Evolutionary conservation across 1,139 yeast species (phyloP).

Genomic region (Suhomyces bribrorum): DNA sequence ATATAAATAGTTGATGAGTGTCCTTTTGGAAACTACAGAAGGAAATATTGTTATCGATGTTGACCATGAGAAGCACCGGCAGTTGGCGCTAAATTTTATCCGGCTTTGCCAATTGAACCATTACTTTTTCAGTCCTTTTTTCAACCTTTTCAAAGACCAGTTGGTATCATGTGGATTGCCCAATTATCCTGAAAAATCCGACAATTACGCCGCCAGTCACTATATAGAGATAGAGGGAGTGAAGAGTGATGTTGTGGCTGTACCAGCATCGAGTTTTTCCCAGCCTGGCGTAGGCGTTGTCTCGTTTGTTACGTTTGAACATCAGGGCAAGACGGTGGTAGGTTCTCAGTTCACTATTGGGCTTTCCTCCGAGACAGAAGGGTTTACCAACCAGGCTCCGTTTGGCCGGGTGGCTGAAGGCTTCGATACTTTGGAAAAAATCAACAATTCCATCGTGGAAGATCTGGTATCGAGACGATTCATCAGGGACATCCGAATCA

Average conservation of each 20-base stretch:
- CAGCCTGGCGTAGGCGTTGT: conserved; percentile 1
- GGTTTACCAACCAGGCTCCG: conserved; percentile 19
- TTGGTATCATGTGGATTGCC: conserved; percentile 52
- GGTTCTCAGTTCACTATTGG: conserved; percentile 33
- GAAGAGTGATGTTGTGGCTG: not conserved
- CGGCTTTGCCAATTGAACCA: conserved; percentile 56
- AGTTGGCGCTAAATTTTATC: conserved; percentile 49
- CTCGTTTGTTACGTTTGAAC: conserved; percentile 11
- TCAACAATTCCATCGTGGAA: conserved; percentile 45
- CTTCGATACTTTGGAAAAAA: conserved; percentile 42
- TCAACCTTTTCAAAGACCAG: conserved; percentile 38
- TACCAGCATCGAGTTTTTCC: no score
- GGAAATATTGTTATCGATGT: conserved; percentile 60
- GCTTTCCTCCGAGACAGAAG: conserved; percentile 20
- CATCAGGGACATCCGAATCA: conserved; percentile 51
- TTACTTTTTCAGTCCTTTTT: conserved; percentile 55
- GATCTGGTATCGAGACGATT: conserved; percentile 31
- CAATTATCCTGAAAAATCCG: conserved; percentile 35
- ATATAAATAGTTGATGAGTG: conserved; percentile 46
- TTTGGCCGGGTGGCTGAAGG: conserved; percentile 61
- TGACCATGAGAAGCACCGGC: conserved; percentile 33
- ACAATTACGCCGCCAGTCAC: conserved; percentile 20
- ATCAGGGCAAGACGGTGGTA: conserved; percentile 13
- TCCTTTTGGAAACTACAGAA: conserved; percentile 54
- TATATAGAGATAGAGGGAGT: conserved; percentile 8